Percentiles rank a stretch among this genome's conserved stretches.
Evolutionary conservation across 2,329 filamentous ascomycete species (phyloP).

Genomic region (Nemania sp.): DNA sequence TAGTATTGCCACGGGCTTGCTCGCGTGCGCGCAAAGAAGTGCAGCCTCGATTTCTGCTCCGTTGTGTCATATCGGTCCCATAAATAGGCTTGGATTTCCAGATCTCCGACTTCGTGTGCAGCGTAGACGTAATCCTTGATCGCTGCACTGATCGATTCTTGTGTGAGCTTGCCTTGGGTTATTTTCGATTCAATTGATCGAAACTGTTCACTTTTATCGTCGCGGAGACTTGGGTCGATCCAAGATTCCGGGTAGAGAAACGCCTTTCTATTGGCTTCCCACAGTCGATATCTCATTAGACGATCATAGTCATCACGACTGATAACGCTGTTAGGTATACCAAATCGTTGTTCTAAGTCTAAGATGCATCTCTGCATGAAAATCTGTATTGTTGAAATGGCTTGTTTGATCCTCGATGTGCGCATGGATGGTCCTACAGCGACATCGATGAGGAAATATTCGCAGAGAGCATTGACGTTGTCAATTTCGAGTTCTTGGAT

Average conservation of each 20-base stretch:
- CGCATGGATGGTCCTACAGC: background rate
- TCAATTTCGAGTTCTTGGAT: background rate
- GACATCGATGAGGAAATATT: background rate
- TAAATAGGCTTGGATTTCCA: background rate
- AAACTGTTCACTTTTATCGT: slow-evolving; percentile 1
- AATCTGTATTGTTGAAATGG: slow-evolving; percentile 1
- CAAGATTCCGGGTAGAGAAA: slow-evolving; percentile 1
- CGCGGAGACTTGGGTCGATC: slow-evolving; percentile 2
- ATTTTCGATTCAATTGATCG: background rate
- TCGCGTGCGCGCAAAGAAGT: background rate
- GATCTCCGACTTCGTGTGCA: background rate
- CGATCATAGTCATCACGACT: slow-evolving; percentile 1
- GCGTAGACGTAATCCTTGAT: background rate
- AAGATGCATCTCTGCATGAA: slow-evolving; percentile 3
- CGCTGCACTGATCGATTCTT: background rate
- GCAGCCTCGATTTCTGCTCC: background rate
- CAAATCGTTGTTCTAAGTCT: background rate
- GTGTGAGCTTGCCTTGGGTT: background rate
- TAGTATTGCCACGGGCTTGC: background rate
- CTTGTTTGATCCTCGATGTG: slow-evolving; percentile 1
- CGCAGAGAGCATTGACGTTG: background rate
- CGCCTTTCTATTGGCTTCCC: slow-evolving; percentile 3
- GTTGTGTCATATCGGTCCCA: background rate
- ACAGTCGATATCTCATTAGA: background rate
- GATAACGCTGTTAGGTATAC: background rate